A percentile compares a stretch with the other conserved stretches of the same genome.
Evolutionary conservation across 345 rosid species (phyloP).

Genomic region (Acer yangbiense): DNA sequence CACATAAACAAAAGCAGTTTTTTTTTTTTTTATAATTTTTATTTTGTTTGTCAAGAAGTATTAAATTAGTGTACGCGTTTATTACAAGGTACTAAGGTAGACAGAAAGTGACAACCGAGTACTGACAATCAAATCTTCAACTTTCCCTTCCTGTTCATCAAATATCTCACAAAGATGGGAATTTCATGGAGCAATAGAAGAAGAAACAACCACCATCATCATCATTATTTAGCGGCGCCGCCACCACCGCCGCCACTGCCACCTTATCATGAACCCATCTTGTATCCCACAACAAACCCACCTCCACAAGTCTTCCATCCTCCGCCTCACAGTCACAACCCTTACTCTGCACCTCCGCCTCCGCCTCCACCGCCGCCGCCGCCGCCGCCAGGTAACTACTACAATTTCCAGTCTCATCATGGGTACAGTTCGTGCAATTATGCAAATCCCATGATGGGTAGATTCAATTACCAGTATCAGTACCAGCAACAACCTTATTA

Average conservation of each 20-base stretch:
- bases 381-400: slow-evolving; percentile 40
- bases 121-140: background rate
- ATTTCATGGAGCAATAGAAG: slow-evolving; percentile 74
- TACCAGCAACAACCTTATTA: slow-evolving; percentile 42
- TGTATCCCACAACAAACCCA: slow-evolving; percentile 16
- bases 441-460: slow-evolving; percentile 43
- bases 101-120: background rate
- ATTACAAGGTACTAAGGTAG: background rate
- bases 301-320: slow-evolving; percentile 42
- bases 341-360: slow-evolving; percentile 36
- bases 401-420: slow-evolving; percentile 35
- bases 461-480: slow-evolving; percentile 47
- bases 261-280: slow-evolving; percentile 28
- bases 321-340: slow-evolving; percentile 25
- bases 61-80: background rate
- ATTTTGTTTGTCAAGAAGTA: too few relatives aligned
- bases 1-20: background rate
- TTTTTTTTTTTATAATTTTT: background rate
- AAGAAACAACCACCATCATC: slow-evolving; percentile 45
- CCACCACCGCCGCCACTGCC: slow-evolving; percentile 37
- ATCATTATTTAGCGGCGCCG: slow-evolving; percentile 40
- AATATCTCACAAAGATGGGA: slow-evolving; percentile 48
- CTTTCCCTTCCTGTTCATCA: background rate
- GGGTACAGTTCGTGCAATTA: slow-evolving; percentile 34
- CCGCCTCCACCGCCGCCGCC: slow-evolving; percentile 30